Evolutionary conservation across 179 eudicot genomes (phyloP).

Genomic region (Gypsophila paniculata): DNA sequence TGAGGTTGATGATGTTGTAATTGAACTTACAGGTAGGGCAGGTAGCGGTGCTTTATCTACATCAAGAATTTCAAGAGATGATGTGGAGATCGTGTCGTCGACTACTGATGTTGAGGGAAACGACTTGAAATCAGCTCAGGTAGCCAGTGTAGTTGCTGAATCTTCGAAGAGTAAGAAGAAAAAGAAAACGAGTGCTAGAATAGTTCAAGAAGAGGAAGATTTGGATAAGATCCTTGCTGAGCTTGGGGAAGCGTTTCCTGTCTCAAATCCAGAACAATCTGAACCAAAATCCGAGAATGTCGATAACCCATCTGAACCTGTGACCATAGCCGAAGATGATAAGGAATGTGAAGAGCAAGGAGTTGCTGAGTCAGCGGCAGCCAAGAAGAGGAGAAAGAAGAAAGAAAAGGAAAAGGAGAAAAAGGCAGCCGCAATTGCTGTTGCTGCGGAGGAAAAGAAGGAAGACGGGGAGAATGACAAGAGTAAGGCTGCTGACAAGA

Average conservation of each 20-base stretch:
- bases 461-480: slow-evolving; percentile 55
- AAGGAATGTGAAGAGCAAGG: slow-evolving; percentile 60
- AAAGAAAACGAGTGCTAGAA: slow-evolving; percentile 80
- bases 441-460: slow-evolving; percentile 37
- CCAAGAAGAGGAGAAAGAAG: slow-evolving; percentile 89
- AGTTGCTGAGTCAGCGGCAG: slow-evolving; percentile 66
- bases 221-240: slow-evolving; percentile 78
- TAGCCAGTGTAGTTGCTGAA: slow-evolving; percentile 35
- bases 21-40: slow-evolving; percentile 60
- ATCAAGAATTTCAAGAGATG: slow-evolving; percentile 27
- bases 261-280: slow-evolving; percentile 41
- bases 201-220: slow-evolving; percentile 81
- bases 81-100: slow-evolving; percentile 19
- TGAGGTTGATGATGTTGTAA: slow-evolving; percentile 27
- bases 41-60: slow-evolving; percentile 33
- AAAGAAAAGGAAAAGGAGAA: slow-evolving; percentile 72
- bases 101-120: slow-evolving; percentile 24
- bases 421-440: slow-evolving; percentile 54
- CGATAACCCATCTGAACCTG: slow-evolving; percentile 45
- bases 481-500: slow-evolving; percentile 56
- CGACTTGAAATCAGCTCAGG: slow-evolving; percentile 31
- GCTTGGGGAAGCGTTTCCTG: slow-evolving; percentile 63
- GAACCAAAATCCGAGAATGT: slow-evolving; percentile 37
- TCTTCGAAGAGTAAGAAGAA: slow-evolving; percentile 80
- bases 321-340: slow-evolving; percentile 34